Base-by-base conservation (phyloP, 805 yeast genomes). In the Wickerhamomyces bovis region DNA sequence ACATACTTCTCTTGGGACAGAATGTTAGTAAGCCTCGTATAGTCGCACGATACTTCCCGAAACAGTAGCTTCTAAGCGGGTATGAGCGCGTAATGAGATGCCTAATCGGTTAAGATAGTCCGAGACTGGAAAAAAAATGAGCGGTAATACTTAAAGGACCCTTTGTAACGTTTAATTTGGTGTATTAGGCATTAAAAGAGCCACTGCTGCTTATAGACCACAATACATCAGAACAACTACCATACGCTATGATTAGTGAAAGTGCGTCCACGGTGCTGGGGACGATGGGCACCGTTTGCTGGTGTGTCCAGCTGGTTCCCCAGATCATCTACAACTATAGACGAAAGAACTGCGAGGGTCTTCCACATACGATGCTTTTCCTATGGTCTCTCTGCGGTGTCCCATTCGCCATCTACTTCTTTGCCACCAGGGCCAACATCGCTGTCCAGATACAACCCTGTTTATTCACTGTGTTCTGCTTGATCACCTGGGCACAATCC, bases 301-400 rank as follows among this genome's bases (percentile, higher is more conserved):
- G 97, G 97, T 90, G 97, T 64, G 69, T 90, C 53, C 97, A 92
- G 66, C 69, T 92, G 53, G 72, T 89, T 1, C 97, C 97, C 2
- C 98, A 87, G 60, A 82, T 90, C 41, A 71, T 80, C 47, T 72
- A 80, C 61, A 90, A 92, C 61, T 89, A 77, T 68, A 72, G 73
- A 48, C 75, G 76, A 9, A 89, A 92, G 57, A 80, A 89, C 60
- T 85, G 95, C 49, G 85, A 81, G 23, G 97, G 98, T 0, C 67
- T 90, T 10, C 96, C 96, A 1, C 89, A 90, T 6, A n/a, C 76
- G 31, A 89, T 92, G 96, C 75, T 88, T 79, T 76, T 88, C 48
- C 64, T 89, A 21, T 90, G 97, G 96, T 80, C 86, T 4, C 53
- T 61, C 1, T 75, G 81, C 45, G 96, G 96, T 2, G 73, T 89